Evolutionary conservation across 345 rosid genomes (phyloP), one percentile per base, ranked within the genome.

Genomic region (Eucalyptus sp.): DNA sequence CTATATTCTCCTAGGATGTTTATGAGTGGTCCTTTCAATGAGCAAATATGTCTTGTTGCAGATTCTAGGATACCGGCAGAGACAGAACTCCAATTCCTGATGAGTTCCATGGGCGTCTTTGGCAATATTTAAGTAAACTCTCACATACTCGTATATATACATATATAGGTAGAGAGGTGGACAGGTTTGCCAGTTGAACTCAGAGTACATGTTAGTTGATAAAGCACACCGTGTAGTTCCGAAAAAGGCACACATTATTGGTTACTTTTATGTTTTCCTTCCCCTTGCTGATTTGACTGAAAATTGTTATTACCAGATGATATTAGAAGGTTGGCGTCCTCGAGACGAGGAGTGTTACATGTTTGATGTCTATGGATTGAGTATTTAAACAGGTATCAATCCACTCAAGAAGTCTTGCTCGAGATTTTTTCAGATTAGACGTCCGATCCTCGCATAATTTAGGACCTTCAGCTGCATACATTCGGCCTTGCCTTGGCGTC

Each of bases 1-100:
- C 60, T 86, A 12, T 11, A 86, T 85, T 54, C 48, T 86, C 66
- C n/a, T 16, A 22, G 41, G 41, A 52, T 10, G 46, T 29, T 37
- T 86, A 52, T 50, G 87, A 51, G 27, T 33, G 33, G 41, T 52
- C 87, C 43, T 49, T 51, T 52, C 43, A 25, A 51, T 51, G 43
- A 31, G 41, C 87, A 12, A 12, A 18, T 86, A 50, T 50, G n/a
- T 41, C 50, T 41, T 48, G 43, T 87, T 90, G 51, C 96, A 95
- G 96, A 88, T 93, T 83, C 90, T 95, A 20, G 95, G 94, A 76
- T 95, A 94, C 87, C 91, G 94, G 56, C 92, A 88, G 92, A 94
- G 90, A 92, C 91, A 66, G 89, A 85, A 33, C 37, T 33, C 88
- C 46, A 52, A n/a, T 51, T 86, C 90, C 51, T 89, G 87, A 89